Conservation (phyloP, 768 basidiomycete species). For the Strobilomyces dryophilus region DNA sequence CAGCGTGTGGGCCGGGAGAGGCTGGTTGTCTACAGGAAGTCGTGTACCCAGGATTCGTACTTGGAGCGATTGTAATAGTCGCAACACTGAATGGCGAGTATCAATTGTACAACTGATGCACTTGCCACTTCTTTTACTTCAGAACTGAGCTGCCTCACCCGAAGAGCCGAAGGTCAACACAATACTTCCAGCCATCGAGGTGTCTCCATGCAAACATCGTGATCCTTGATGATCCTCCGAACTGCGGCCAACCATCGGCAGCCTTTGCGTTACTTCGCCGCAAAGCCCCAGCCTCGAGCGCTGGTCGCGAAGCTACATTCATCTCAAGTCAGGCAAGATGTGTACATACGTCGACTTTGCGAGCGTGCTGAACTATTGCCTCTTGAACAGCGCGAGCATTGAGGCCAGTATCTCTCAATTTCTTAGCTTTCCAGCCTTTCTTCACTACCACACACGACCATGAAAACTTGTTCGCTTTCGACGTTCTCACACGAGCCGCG, state of each 20-base stretch:
- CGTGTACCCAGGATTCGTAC: background rate
- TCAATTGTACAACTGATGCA: no score
- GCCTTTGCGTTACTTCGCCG: slow-evolving; percentile 8
- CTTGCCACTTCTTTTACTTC: no score
- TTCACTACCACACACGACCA: slow-evolving; percentile 64
- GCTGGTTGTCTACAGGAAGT: slow-evolving; percentile 37
- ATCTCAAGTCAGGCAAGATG: slow-evolving; percentile 45
- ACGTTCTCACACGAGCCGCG: slow-evolving; percentile 68
- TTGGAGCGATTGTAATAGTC: background rate
- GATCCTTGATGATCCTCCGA: slow-evolving; percentile 21
- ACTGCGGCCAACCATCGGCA: slow-evolving; percentile 7
- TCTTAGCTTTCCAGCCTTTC: slow-evolving; percentile 39
- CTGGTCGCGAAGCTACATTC: slow-evolving; percentile 5
- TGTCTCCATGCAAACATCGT: slow-evolving; percentile 18
- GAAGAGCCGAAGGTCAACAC: background rate
- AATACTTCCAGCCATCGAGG: background rate
- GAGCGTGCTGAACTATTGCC: slow-evolving; percentile 51
- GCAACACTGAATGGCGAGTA: no score
- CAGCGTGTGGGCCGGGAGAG: slow-evolving; percentile 46
- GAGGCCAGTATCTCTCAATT: slow-evolving; percentile 12
- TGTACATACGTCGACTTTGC: slow-evolving; percentile 58
- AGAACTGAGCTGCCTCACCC: no score
- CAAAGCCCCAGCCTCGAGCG: slow-evolving; percentile 4
- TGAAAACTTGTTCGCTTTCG: slow-evolving; percentile 73
- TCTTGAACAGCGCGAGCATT: slow-evolving; percentile 32